Percentiles rank a stretch among this genome's conserved stretches.
phyloP scores from a whole-genome alignment of 2,329 filamentous ascomycete genomes.

The Emergomyces pasteurianus region DNA sequence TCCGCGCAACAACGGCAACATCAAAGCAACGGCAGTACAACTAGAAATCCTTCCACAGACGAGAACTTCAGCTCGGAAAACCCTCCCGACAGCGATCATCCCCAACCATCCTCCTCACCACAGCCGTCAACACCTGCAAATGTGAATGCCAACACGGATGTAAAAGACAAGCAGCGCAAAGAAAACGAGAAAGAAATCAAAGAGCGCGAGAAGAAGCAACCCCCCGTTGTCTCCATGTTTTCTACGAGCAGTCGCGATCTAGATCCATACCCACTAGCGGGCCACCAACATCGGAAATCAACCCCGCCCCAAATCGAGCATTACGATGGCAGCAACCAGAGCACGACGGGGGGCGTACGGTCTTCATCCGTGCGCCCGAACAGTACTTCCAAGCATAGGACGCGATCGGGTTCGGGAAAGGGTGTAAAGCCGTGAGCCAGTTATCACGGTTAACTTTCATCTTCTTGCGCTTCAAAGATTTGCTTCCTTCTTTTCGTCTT shows the following conservation, averaged over 20 bases:
- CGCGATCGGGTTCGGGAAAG: conserved; percentile 2
- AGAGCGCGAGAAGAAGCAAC: conserved; percentile 19
- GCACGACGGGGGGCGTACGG: conserved; percentile 5
- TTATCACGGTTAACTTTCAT: background rate
- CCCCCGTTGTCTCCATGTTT: conserved; percentile 40
- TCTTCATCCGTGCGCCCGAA: conserved; percentile 9
- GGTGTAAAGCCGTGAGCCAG: background rate
- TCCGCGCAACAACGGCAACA: conserved; percentile 19
- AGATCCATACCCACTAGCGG: conserved; percentile 32
- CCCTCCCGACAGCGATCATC: background rate
- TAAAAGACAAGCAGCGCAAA: background rate
- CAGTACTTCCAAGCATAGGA: conserved; percentile 9
- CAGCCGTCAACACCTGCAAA: background rate
- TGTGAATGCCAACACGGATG: background rate
- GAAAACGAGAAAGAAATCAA: conserved; percentile 4
- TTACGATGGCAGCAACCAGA: conserved; percentile 10
- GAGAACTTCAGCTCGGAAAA: background rate
- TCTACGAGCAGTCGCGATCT: conserved; percentile 41
- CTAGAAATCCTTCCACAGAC: background rate
- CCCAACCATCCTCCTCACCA: background rate
- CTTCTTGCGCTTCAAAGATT: conserved; percentile 3
- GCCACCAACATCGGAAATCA: conserved; percentile 15
- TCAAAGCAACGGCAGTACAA: conserved; percentile 2
- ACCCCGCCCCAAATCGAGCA: conserved; percentile 18
- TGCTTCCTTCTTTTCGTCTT: conserved; percentile 6